Evolutionary conservation across 139 green algal species (phyloP).

Genomic region (Dunaliella primolecta): DNA sequence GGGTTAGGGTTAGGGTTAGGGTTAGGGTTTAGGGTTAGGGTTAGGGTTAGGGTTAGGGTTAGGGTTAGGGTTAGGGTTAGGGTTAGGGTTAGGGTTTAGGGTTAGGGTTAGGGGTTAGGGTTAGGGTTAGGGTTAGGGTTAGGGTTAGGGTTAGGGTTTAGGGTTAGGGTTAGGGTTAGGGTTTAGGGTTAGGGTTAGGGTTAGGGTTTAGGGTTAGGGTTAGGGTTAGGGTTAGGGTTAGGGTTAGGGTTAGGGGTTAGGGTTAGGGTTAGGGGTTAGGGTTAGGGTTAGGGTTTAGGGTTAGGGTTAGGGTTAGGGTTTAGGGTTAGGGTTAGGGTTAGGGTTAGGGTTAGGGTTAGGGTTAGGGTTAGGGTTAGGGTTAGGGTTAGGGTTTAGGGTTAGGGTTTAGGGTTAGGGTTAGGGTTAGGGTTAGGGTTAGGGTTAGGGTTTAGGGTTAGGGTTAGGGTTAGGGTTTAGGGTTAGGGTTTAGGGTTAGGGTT

Average conservation of each 20-base stretch:
- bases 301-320: slow-evolving; percentile 3
- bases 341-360: slow-evolving; percentile 2
- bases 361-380: slow-evolving; percentile 2
- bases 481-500: slow-evolving; percentile 3
- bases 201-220: neutral
- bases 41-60: too few species aligned
- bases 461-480: slow-evolving; percentile 3
- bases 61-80: too few species aligned
- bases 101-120: too few species aligned
- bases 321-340: slow-evolving; percentile 3
- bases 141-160: neutral
- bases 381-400: neutral
- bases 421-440: neutral
- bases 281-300: neutral
- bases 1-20: too few species aligned
- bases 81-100: too few species aligned
- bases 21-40: too few species aligned
- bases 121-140: too few species aligned
- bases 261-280: too few species aligned
- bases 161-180: neutral
- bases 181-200: neutral
- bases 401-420: neutral
- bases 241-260: too few species aligned
- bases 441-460: neutral
- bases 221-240: slow-evolving; percentile 2